Base-by-base conservation (phyloP, 352 stramenopile genomes). In the Lagenidium giganteum region DNA sequence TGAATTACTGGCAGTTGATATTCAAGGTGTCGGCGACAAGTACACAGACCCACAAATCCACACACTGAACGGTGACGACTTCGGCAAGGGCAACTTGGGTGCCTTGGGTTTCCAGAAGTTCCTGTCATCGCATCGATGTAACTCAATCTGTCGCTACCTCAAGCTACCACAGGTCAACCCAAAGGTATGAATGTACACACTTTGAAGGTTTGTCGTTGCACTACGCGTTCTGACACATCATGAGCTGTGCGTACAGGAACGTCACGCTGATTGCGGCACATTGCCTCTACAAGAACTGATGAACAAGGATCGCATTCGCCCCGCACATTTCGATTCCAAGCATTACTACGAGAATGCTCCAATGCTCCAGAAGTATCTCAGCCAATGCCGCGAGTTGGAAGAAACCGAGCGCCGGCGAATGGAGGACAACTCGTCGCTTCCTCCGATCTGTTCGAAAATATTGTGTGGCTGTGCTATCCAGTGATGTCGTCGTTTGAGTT, bases 11-110 rank as follows among this genome's bases (percentile, higher is more conserved):
- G 92, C 95, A 3, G 91, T 96, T 14, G 94, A 98, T 47, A 95
- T 98, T 54, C 94, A 98, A 56, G 94, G 94, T 30, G 89, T 98
- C 5, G 91, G 86, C 8, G 93, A 98, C 67, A 61, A 97, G 21
- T 98, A 97, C 67, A 98, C 94, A n/a, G 94, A 98, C 56, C 94
- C 94, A 20, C 94, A 88, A 57, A 88, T 95, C 45, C 82, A 87
- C 63, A 95, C 81, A n/a, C 66, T 88, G 9, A 89, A 92, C 31
- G 77, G 78, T 11, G 61, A 89, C 44, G 75, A 95, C 48, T 95
- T 95, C 57, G 83, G 83, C 29, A 95, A 93, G 46, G 83, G 83
- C 29, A 95, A 95, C 43, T 55, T 95, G 11, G 83, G 81, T 12
- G 75, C 81, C 12, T 50, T 85, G 9, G 83, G 83, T 27, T 93